Evolutionary conservation across 495 filamentous ascomycete species (phyloP).

Genomic region (Penicillium maclennaniae): DNA sequence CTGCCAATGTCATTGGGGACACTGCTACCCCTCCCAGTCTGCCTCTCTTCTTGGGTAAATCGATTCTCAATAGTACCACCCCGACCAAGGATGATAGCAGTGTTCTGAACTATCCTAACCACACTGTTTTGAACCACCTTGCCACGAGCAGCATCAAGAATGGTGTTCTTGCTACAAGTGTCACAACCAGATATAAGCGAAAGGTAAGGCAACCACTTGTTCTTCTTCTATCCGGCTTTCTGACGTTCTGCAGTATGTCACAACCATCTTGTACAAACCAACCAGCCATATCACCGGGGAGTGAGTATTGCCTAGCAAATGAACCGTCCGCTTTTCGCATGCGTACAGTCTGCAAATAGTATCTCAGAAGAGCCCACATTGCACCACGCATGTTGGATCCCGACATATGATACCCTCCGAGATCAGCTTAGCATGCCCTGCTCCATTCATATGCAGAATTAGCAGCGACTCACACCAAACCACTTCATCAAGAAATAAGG

Average conservation of each 20-base stretch:
- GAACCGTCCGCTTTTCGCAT: neutral
- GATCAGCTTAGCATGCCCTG: neutral
- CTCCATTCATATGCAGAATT: neutral
- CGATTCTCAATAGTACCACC: slow-evolving; percentile 84
- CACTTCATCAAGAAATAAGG: neutral
- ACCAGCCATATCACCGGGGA: slow-evolving; percentile 48
- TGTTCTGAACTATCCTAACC: slow-evolving; percentile 92
- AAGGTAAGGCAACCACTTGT: slow-evolving; percentile 60
- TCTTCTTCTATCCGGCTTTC: slow-evolving; percentile 8
- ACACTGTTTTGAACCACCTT: slow-evolving; percentile 93
- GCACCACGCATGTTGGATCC: neutral
- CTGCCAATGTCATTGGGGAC: slow-evolving; percentile 64
- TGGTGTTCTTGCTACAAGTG: slow-evolving; percentile 91
- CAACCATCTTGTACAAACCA: slow-evolving; percentile 95
- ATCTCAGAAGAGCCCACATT: neutral
- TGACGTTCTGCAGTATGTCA: slow-evolving; percentile 69
- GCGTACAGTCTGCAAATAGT: neutral
- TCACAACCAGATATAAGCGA: slow-evolving; percentile 91
- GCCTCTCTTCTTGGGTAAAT: slow-evolving; percentile 89
- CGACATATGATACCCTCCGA: neutral
- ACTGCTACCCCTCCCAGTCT: slow-evolving; percentile 79
- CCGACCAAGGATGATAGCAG: slow-evolving; percentile 97
- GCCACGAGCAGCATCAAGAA: slow-evolving; percentile 99
- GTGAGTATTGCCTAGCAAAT: slow-evolving; percentile 13
- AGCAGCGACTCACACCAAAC: neutral